phyloP scores from a whole-genome alignment of 2,329 filamentous ascomycete genomes.

The Penicillium hesseltinei region DNA sequence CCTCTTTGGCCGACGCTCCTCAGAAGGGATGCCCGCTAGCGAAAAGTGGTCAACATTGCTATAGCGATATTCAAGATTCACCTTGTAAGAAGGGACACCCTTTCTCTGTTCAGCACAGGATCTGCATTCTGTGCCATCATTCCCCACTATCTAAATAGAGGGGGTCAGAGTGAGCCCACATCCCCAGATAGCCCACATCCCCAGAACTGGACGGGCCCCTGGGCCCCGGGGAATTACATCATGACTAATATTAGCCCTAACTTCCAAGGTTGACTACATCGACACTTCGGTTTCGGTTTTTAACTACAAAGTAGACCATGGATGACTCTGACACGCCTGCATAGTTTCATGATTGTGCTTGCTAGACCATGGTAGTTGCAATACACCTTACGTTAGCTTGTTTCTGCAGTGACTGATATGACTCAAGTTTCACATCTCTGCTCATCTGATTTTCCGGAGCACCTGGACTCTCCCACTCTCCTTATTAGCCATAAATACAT shows the following conservation, averaged over 20 bases:
- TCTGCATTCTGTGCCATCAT: background rate
- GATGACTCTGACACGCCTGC: background rate
- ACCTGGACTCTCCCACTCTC: too few relatives aligned
- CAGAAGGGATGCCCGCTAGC: background rate
- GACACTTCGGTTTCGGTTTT: too few relatives aligned
- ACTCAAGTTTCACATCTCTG: background rate
- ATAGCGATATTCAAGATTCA: background rate
- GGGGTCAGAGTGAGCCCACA: constrained; percentile 10
- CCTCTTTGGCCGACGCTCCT: background rate
- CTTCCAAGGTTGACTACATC: background rate
- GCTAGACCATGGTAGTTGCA: background rate
- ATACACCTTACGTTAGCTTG: background rate
- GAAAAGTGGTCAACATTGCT: background rate
- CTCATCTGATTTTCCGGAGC: too few relatives aligned
- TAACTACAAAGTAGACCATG: background rate
- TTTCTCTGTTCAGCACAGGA: background rate
- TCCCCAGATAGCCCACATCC: constrained; percentile 17
- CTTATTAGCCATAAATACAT: background rate
- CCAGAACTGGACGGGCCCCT: background rate
- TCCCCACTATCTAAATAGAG: background rate
- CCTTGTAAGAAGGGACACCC: background rate
- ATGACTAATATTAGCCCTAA: constrained; percentile 9
- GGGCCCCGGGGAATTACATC: background rate
- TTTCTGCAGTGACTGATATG: background rate
- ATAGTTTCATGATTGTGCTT: background rate